These are phyloP conservation scores for Nymphaea thermarum DNA, from an alignment of 164 flowering plant genomes.

Conservation along the genomic window DNA sequence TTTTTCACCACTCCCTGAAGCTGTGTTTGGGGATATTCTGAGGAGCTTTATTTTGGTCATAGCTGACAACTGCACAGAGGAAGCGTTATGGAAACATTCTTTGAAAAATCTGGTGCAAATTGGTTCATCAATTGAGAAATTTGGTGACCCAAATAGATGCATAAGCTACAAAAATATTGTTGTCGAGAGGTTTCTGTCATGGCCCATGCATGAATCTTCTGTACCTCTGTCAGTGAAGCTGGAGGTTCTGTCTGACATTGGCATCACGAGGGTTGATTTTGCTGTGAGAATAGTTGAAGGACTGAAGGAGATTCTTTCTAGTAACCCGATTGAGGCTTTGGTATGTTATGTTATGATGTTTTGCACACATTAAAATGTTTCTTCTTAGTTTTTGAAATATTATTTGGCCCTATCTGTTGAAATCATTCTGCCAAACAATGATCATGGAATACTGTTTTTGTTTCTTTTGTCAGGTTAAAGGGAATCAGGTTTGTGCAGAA, in stretches of 20 bases:
- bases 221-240: conserved; percentile 44
- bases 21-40: conserved; percentile 45
- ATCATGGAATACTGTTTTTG: background rate
- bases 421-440: background rate
- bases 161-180: conserved; percentile 36
- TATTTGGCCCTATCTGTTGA: background rate
- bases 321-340: conserved; percentile 34
- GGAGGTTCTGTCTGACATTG: conserved; percentile 20
- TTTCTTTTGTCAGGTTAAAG: conserved; percentile 33
- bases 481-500: conserved; percentile 27
- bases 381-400: too few species aligned
- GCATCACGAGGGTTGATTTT: background rate
- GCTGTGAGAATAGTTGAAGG: conserved; percentile 44
- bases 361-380: too few species aligned
- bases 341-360: conserved; percentile 25
- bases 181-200: conserved; percentile 39
- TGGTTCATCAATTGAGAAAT: conserved; percentile 41
- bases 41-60: conserved; percentile 30
- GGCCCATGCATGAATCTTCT: conserved; percentile 22
- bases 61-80: conserved; percentile 16
- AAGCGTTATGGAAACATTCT: conserved; percentile 40
- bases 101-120: conserved; percentile 53
- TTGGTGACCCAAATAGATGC: conserved; percentile 38
- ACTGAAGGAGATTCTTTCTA: conserved; percentile 41
- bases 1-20: conserved; percentile 21